Conservation (phyloP, 2,329 filamentous ascomycete genomes). For the Fusarium palustre region DNA sequence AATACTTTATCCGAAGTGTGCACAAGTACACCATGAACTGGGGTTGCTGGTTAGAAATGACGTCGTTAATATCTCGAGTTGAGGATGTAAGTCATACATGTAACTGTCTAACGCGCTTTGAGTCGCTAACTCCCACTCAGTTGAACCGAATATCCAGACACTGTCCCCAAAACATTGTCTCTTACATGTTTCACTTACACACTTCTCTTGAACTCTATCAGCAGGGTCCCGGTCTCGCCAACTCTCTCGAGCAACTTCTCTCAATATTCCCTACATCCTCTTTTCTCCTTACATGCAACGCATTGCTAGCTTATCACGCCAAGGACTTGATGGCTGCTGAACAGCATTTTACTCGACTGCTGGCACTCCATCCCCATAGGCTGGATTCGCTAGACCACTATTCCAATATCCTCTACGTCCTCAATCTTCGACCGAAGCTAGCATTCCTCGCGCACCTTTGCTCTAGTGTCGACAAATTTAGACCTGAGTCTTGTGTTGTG, state of each 20-base stretch:
- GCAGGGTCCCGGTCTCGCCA: constrained; percentile 79
- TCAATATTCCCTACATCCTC: constrained; percentile 87
- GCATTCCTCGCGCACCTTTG: constrained; percentile 94
- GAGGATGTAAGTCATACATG: constrained; percentile 75
- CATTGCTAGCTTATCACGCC: constrained; percentile 88
- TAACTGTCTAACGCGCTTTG: constrained; percentile 39
- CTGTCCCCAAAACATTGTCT: constrained; percentile 90
- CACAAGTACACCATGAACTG: constrained; percentile 95
- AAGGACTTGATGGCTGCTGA: constrained; percentile 80
- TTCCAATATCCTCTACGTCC: constrained; percentile 96
- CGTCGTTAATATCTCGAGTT: constrained; percentile 78
- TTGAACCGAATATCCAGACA: constrained; percentile 77
- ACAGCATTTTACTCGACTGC: constrained; percentile 78
- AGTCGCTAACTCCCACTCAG: constrained; percentile 56
- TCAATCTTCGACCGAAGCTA: constrained; percentile 86
- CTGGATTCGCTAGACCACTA: constrained; percentile 95
- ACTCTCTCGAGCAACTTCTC: constrained; percentile 80
- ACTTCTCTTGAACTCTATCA: constrained; percentile 93
- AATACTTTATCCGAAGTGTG: constrained; percentile 89
- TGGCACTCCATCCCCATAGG: constrained; percentile 79
- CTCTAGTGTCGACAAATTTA: constrained; percentile 92
- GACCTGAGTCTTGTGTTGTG: constrained; percentile 95
- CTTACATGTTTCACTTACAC: constrained; percentile 92
- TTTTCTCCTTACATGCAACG: constrained; percentile 90
- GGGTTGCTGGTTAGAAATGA: constrained; percentile 96